Evolutionary conservation across 768 basidiomycete genomes (phyloP).

Genomic region (Melanogaster broomeanus): DNA sequence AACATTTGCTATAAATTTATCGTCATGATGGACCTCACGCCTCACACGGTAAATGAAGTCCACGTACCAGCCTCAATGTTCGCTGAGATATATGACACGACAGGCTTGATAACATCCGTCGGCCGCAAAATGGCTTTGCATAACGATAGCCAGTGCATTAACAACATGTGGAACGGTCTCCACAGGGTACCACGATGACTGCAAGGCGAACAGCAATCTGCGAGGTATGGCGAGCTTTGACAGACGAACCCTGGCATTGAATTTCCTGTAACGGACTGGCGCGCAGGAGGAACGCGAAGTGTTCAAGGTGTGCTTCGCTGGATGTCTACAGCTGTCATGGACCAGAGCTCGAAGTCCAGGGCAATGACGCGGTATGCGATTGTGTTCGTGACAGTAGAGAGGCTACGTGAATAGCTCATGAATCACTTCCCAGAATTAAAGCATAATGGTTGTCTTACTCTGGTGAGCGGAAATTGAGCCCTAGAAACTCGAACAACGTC

Average conservation of each 20-base stretch:
- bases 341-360: slow-evolving; percentile 92
- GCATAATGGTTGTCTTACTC: slow-evolving; percentile 52
- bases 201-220: slow-evolving; percentile 78
- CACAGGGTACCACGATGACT: slow-evolving; percentile 72
- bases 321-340: slow-evolving; percentile 67
- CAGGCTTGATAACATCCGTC: slow-evolving; percentile 81
- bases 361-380: slow-evolving; percentile 82
- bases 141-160: slow-evolving; percentile 60
- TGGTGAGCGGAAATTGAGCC: slow-evolving; percentile 78
- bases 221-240: slow-evolving; percentile 71
- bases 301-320: slow-evolving; percentile 77
- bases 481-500: slow-evolving; percentile 82
- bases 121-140: slow-evolving; percentile 66
- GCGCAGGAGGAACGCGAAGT: slow-evolving; percentile 74
- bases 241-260: slow-evolving; percentile 76
- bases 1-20: slow-evolving; percentile 1
- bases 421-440: background rate
- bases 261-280: slow-evolving; percentile 72
- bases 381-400: slow-evolving; percentile 81
- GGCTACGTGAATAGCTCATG: slow-evolving; percentile 41
- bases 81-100: slow-evolving; percentile 84
- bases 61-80: slow-evolving; percentile 67
- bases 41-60: background rate
- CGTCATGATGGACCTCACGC: background rate
- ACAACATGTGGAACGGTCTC: slow-evolving; percentile 51